A percentile compares a stretch with the other conserved stretches of the same genome.
Conservation (phyloP, 129 eudicot genomes). For the Artemisia annua region DNA sequence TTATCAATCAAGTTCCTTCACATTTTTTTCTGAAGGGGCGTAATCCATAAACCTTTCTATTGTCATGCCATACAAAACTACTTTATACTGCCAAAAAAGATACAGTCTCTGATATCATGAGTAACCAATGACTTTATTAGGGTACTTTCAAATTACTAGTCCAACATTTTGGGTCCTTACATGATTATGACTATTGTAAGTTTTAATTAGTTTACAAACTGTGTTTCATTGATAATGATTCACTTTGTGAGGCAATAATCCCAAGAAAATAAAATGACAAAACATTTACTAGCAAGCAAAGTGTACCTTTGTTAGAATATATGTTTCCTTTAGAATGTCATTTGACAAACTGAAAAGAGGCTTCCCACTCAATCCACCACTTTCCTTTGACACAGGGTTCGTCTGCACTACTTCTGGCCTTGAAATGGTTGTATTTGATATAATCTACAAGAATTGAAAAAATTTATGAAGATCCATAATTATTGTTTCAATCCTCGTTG, state of each 20-base stretch:
- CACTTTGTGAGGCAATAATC: background rate
- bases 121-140: too few species aligned
- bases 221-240: too few species aligned
- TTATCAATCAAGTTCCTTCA: too few species aligned
- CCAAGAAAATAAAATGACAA: background rate
- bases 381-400: constrained; percentile 72
- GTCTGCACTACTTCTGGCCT: constrained; percentile 65
- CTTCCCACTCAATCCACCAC: constrained; percentile 97
- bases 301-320: constrained; percentile 81
- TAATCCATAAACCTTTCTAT: too few species aligned
- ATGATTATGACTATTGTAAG: too few species aligned
- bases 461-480: background rate
- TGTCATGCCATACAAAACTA: too few species aligned
- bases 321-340: constrained; percentile 74
- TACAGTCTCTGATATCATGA: too few species aligned
- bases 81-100: too few species aligned
- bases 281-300: background rate
- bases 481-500: background rate
- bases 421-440: constrained; percentile 90
- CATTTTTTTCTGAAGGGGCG: background rate
- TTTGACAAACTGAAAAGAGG: constrained; percentile 85
- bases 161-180: too few species aligned
- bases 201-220: too few species aligned
- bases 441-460: constrained; percentile 57
- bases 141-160: too few species aligned